Base-by-base conservation (phyloP, 176 grass and related monocot species). In the Avena eriantha region DNA sequence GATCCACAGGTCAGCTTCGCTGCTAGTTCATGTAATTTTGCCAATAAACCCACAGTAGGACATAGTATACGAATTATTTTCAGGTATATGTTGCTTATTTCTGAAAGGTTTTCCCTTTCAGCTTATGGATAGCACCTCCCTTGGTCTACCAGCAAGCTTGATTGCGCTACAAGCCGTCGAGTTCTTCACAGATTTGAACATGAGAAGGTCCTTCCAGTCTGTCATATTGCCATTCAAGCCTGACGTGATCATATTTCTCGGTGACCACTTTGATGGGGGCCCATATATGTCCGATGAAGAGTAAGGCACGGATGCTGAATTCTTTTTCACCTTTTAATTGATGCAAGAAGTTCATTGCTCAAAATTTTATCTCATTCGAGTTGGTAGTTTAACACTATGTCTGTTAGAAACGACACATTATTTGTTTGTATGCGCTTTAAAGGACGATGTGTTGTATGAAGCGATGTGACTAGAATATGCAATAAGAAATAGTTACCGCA, bases 111-210 rank as follows among this genome's bases (percentile, higher is more conserved):
- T 56, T 50, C 23, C 57, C 15, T 81, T 75, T 76, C 92, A 98
- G 97, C 88, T 98, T 77, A 96, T 98, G 94, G 97, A 98, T 85
- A 96, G 92, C 73, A 98, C 92, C 60, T 94, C 92, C 35, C 80
- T 90, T 91, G 85, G 93, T 9, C 84, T 98, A 80, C 80, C 90
- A 75, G 72, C 41, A 6, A 90, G 88, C 33, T 98, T 94, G 45
- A 51, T 92, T 89, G 88, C 76, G 3, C 88, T 98, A 68, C 92
- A 96, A 73, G 80, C 88, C 6, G 88, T 88, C 53, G 92, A 98
- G 24, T 94, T 98, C 82, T 94, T 94, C 82, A 98, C 97, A 56
- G 93, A 98, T 90, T 81, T 98, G 84, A 93, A 96, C 88, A 98
- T 96, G 93, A 94, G 90, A 87, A 95, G 93, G 78, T 92, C 96